A percentile compares a stretch with the other conserved stretches of the same genome.
These are phyloP conservation scores for Tetrahymena borealis DNA, from an alignment of 73 alveolate genomes.

Conservation along the genomic window DNA sequence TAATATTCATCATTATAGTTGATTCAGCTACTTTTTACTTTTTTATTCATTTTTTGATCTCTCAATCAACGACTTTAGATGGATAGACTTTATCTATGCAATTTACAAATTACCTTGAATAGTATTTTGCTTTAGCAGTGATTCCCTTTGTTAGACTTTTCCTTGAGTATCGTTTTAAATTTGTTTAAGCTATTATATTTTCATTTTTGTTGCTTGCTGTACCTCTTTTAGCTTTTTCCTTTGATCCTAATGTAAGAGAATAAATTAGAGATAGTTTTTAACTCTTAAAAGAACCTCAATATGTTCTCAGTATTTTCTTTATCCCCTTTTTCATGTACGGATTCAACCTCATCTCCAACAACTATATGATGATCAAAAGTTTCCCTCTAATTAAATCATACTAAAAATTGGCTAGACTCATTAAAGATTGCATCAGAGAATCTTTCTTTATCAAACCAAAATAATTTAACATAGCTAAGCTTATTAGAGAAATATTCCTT, in stretches of 20 bases:
- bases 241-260: neutral
- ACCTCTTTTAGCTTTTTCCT: neutral
- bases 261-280: neutral
- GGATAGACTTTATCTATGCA: neutral
- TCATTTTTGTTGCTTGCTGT: neutral
- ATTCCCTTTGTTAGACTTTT: neutral
- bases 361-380: neutral
- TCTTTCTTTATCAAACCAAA: neutral
- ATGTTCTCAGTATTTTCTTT: neutral
- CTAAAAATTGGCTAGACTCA: neutral
- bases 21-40: neutral
- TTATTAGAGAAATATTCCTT: neutral
- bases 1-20: neutral
- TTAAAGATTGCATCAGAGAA: neutral
- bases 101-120: neutral
- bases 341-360: neutral
- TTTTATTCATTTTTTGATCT: neutral
- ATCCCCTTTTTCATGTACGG: neutral
- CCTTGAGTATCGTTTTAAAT: neutral
- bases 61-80: neutral
- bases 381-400: neutral
- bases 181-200: neutral
- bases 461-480: neutral
- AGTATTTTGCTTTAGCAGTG: neutral
- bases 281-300: neutral